Conservation (phyloP, 495 filamentous ascomycete genomes). For the Aspergillus indologenus region DNA sequence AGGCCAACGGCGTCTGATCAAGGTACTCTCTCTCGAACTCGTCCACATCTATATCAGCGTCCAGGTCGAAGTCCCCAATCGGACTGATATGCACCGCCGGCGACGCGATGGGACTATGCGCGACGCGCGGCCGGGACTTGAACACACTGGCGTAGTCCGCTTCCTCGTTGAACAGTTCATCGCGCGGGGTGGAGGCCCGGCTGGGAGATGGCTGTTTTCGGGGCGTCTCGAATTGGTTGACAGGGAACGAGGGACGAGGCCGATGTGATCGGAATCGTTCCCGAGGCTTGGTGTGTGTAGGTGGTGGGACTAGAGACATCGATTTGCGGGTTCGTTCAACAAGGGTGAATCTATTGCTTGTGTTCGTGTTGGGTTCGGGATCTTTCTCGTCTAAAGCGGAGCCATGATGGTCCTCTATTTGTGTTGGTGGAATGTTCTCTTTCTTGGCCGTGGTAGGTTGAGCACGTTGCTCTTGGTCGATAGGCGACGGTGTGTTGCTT, state of each 20-base stretch:
- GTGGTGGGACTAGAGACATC: slow-evolving; percentile 59
- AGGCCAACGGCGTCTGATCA: slow-evolving; percentile 11
- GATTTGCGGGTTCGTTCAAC: slow-evolving; percentile 76
- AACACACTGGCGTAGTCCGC: slow-evolving; percentile 83
- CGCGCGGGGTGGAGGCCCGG: slow-evolving; percentile 49
- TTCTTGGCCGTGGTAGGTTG: background rate
- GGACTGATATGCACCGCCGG: slow-evolving; percentile 48
- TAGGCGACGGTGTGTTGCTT: background rate
- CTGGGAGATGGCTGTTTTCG: slow-evolving; percentile 27
- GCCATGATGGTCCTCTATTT: background rate
- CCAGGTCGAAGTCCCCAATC: slow-evolving; percentile 33
- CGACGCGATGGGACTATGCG: slow-evolving; percentile 66
- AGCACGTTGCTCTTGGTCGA: slow-evolving; percentile 8
- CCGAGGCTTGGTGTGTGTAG: slow-evolving; percentile 22
- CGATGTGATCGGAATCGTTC: slow-evolving; percentile 27
- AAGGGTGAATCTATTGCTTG: slow-evolving; percentile 42
- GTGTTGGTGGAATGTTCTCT: background rate
- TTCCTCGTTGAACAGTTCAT: slow-evolving; percentile 61
- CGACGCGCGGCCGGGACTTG: slow-evolving; percentile 76
- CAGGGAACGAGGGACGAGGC: slow-evolving; percentile 54
- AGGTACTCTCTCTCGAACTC: slow-evolving; percentile 1
- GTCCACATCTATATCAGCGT: slow-evolving; percentile 11
- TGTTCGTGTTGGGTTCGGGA: background rate
- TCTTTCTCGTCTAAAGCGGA: background rate
- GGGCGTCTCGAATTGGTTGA: slow-evolving; percentile 62